Conservation (phyloP, 2,329 filamentous ascomycete species). For the Elsinoe necatrix region DNA sequence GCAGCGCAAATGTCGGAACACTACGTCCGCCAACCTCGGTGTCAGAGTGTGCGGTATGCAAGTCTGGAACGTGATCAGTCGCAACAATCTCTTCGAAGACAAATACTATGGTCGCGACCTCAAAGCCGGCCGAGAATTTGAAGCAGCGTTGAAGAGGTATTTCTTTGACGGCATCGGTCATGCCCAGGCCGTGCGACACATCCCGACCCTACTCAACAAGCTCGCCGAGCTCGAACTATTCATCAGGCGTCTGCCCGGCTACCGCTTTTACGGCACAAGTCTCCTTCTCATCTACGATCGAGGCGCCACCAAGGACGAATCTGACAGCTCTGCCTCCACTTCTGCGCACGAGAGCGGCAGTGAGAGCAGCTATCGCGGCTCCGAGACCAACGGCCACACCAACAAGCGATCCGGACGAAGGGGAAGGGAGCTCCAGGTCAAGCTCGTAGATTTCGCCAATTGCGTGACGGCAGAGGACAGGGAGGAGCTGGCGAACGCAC, state of each 20-base stretch:
- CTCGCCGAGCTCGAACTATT: conserved; percentile 75
- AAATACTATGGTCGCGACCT: conserved; percentile 92
- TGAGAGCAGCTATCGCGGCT: conserved; percentile 15
- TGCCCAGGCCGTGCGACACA: conserved; percentile 72
- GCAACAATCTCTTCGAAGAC: conserved; percentile 90
- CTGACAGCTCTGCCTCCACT: not conserved
- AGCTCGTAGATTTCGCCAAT: conserved; percentile 98
- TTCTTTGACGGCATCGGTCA: conserved; percentile 82
- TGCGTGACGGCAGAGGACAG: conserved; percentile 81
- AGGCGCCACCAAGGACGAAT: conserved; percentile 47
- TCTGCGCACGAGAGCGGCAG: not conserved
- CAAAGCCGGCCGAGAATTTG: conserved; percentile 80
- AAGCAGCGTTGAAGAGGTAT: conserved; percentile 78
- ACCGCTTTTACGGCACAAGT: conserved; percentile 92
- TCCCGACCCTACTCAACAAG: conserved; percentile 79
- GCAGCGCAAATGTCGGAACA: conserved; percentile 81
- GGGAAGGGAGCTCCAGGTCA: conserved; percentile 64
- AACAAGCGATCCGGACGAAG: not conserved
- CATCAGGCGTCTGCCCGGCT: conserved; percentile 68
- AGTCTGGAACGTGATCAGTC: conserved; percentile 79
- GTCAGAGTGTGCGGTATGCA: conserved; percentile 94
- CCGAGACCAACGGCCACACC: not conserved
- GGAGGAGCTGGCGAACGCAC: conserved; percentile 43
- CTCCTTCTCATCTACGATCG: conserved; percentile 94
- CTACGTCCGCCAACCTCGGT: conserved; percentile 83